Conservation (phyloP, 768 basidiomycete species). For the Amanita exitialis region DNA sequence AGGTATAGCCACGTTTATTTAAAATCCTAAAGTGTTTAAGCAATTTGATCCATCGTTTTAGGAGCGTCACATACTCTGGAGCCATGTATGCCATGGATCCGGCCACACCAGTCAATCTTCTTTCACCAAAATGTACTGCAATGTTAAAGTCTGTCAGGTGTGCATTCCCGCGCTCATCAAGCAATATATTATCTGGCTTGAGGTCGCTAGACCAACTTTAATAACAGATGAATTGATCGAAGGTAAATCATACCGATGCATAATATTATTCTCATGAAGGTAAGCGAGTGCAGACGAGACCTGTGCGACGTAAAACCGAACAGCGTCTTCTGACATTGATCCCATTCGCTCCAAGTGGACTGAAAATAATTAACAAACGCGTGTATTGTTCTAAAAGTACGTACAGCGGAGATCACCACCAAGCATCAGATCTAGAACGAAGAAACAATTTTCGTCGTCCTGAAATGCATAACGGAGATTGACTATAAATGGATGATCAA, state of each 20-base stretch:
- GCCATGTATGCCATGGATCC: conserved; percentile 99
- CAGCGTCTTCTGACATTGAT: conserved; percentile 62
- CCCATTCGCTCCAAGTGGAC: conserved; percentile 85
- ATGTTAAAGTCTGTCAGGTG: conserved; percentile 99
- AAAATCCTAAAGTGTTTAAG: conserved; percentile 44
- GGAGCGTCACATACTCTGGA: conserved; percentile 42
- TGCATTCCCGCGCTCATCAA: conserved; percentile 92
- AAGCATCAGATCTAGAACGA: conserved; percentile 94
- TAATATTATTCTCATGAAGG: conserved; percentile 88
- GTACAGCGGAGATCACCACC: conserved; percentile 90
- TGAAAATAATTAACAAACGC: conserved; percentile 17
- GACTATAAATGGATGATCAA: conserved; percentile 93
- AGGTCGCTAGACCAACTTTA: conserved; percentile 52
- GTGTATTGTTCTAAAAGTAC: conserved; percentile 17
- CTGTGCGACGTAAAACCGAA: conserved; percentile 86
- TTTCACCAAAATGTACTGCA: conserved; percentile 90
- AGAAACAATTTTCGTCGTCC: conserved; percentile 98
- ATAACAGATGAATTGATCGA: conserved; percentile 5
- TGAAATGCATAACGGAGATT: conserved; percentile 96
- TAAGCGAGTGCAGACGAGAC: conserved; percentile 81
- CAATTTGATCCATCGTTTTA: conserved; percentile 3
- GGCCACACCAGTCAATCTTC: conserved; percentile 83
- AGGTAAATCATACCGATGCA: conserved; percentile 68
- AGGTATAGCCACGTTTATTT: conserved; percentile 88
- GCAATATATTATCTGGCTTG: conserved; percentile 95